These are phyloP conservation scores for Neonectria sp. DNA, from an alignment of 2,329 filamentous ascomycete genomes.

Conservation along the genomic window DNA sequence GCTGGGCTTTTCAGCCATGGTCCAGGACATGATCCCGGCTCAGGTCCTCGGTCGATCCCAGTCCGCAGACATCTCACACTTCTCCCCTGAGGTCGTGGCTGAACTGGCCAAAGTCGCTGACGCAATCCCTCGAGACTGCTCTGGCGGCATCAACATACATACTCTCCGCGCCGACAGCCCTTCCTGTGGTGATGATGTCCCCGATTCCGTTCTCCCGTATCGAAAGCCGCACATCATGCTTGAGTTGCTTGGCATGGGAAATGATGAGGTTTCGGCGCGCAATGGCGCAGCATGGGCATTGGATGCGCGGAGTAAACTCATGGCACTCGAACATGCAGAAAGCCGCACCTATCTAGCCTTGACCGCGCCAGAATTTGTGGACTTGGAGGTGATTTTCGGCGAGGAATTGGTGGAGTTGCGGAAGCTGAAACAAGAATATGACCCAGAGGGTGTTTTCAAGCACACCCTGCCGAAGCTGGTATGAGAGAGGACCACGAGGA, in stretches of 20 bases:
- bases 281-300: slow-evolving; percentile 19
- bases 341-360: slow-evolving; percentile 15
- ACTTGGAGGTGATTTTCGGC: slow-evolving; percentile 17
- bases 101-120: slow-evolving; percentile 20
- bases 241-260: slow-evolving; percentile 17
- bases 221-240: slow-evolving; percentile 26
- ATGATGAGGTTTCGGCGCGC: slow-evolving; percentile 10
- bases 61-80: slow-evolving; percentile 7
- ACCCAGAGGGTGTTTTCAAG: slow-evolving; percentile 22
- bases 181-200: slow-evolving; percentile 11
- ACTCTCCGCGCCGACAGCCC: slow-evolving; percentile 20
- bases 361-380: slow-evolving; percentile 25
- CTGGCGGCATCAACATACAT: slow-evolving; percentile 22
- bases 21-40: slow-evolving; percentile 17
- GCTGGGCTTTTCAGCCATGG: slow-evolving; percentile 16
- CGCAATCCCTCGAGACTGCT: slow-evolving; percentile 3
- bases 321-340: slow-evolving; percentile 8
- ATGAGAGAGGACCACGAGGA: not conserved
- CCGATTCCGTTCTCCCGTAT: slow-evolving; percentile 24
- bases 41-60: slow-evolving; percentile 20
- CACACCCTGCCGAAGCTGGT: slow-evolving; percentile 21
- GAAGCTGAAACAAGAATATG: slow-evolving; percentile 25
- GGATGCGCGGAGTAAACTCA: slow-evolving; percentile 19
- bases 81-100: slow-evolving; percentile 14
- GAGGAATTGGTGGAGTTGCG: slow-evolving; percentile 9